Base-by-base conservation (phyloP, 768 basidiomycete species). In the Exsudoporus frostii region DNA sequence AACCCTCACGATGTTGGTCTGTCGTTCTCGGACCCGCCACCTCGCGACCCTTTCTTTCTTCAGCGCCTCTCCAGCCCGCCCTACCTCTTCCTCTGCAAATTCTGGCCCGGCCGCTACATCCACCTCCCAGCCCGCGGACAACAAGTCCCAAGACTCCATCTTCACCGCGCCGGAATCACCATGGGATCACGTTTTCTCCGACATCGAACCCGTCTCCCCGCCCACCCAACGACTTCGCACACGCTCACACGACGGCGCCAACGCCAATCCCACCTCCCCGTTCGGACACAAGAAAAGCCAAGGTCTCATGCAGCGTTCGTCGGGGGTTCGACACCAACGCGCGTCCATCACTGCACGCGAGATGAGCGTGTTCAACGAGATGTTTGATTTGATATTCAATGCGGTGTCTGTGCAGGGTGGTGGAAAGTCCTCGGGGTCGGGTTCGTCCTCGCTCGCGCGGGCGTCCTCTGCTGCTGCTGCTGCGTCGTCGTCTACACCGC, bases 311-410 rank as follows among this genome's bases (percentile, higher is more conserved):
- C 58, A 50, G 30, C 60, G 60, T n/a, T 46, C 53, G 13, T 58
- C 61, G 4, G 41, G 22, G 3, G 32, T 56, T 33, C 50, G 34
- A 38, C 56, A 61, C 7, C 75, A 76, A 36, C 77, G 76, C 25
- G 83, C 86, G 56, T 72, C 81, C 19, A 82, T 90, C 78, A 88
- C 87, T 0, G 82, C 82, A 0, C 78, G 79, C 41, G 90, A 91
- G 71, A 76, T 78, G 52, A 76, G 64, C 52, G 81, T 80, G 5
- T 85, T 91, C 58, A 80, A 86, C 61, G 83, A 85, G 29, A 86
- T 90, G 79, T 88, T 90, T 59, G 76, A 82, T 59, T 69, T 86
- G 70, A 82, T 90, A 34, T 88, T 90, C 65, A 74, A 80, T 43
- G 79, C 80, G 15, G 75, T 74, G 52, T 71, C 73, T 34, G 70